Conservation (phyloP, 2,329 filamentous ascomycete species). For the Dothidotthia symphoricarpi region DNA sequence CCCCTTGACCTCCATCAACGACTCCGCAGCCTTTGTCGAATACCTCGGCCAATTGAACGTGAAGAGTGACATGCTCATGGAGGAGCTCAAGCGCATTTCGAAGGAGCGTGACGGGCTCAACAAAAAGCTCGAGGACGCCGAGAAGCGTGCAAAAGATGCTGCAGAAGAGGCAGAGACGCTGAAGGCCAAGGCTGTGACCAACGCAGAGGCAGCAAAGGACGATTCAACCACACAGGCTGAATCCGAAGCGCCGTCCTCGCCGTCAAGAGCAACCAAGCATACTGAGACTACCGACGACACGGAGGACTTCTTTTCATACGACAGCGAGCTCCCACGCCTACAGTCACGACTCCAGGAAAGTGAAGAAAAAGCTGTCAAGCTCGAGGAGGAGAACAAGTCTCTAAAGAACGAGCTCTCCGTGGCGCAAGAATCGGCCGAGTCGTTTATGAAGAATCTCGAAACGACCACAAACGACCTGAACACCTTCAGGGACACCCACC, state of each 20-base stretch:
- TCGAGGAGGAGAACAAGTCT: constrained; percentile 66
- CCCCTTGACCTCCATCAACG: constrained; percentile 81
- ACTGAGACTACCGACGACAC: constrained; percentile 38
- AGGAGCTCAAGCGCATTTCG: constrained; percentile 85
- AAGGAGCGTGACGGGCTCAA: constrained; percentile 77
- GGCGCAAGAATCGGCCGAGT: constrained; percentile 63
- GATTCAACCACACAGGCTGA: constrained; percentile 28
- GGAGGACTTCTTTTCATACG: constrained; percentile 89
- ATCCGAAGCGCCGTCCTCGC: constrained; percentile 25
- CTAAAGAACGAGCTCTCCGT: constrained; percentile 70
- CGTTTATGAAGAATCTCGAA: constrained; percentile 59
- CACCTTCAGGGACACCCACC: constrained; percentile 53
- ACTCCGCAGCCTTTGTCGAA: constrained; percentile 80
- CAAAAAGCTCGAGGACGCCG: constrained; percentile 68
- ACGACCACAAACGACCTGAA: constrained; percentile 64
- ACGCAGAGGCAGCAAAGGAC: constrained; percentile 21
- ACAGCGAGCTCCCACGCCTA: constrained; percentile 80
- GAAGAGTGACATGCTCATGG: constrained; percentile 88
- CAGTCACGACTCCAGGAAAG: constrained; percentile 71
- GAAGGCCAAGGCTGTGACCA: constrained; percentile 34
- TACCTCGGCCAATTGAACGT: constrained; percentile 84
- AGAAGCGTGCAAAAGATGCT: constrained; percentile 61
- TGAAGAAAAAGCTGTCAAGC: constrained; percentile 65
- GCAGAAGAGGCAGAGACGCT: constrained; percentile 63
- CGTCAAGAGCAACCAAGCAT: constrained; percentile 25